Base-by-base conservation (phyloP, 73 alveolate species). In the Paramecium octaurelia region DNA sequence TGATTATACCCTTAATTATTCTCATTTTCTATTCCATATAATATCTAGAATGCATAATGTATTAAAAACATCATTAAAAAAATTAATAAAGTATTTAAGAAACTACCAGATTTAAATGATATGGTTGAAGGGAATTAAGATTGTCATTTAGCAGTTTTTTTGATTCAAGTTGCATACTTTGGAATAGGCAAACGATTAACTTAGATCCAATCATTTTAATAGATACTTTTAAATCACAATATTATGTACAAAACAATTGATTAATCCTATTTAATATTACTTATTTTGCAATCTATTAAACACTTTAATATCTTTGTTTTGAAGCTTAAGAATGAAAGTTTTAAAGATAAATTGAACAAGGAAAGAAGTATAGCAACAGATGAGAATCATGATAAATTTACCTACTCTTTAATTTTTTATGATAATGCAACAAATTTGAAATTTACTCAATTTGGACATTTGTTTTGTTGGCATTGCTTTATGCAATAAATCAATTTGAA, bases 401-500 rank as follows among this genome's bases (percentile, higher is more conserved):
- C 64, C 34, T 29, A 10, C 27, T 96, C 98, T 71, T 38, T 75
- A 18, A 46, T 96, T 48, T 96, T 97, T 83, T 93, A 83, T 58
- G 93, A 94, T 27, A 50, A 46, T 46, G 36, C 94, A 46, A 86
- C 68, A 23, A 93, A 92, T 34, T 43, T 95, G 5, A 54, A 96
- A 7, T 87, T 94, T 20, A 93, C 97, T 50, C 83, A 86, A 43
- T 96, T 96, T 71, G 97, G 98, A 16, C 97, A 96, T 91, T 84
- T 96, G 20, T 95, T 93, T 50, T 96, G 97, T 91, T 96, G 97
- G 97, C 93, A 84, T 14, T 96, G 98, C 40, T 93, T 96, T 2
- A 73, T 89, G 21, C 64, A 88, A 44, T 77, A 94, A 24, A 75
- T 92, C 11, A 80, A 64, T 85, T 43, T 85, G 8, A 93, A 95